Conservation (phyloP, 805 yeast species). For the Wickerhamiella azymoides region DNA sequence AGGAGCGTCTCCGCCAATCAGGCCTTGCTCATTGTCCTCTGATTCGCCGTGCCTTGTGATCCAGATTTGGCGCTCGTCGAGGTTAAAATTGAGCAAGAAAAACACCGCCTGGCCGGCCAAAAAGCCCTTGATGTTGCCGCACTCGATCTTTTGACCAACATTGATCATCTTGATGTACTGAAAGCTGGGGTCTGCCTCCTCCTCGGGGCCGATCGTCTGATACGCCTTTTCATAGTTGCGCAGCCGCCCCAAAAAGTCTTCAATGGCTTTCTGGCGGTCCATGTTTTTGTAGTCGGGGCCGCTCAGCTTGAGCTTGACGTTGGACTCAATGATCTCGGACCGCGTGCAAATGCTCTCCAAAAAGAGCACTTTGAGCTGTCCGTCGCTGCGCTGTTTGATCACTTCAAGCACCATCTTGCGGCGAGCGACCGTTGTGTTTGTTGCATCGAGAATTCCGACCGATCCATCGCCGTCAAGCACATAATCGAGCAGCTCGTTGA, state of each 20-base stretch:
- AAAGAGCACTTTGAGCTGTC: constrained; percentile 56
- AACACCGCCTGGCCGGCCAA: constrained; percentile 87
- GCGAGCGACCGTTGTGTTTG: constrained; percentile 67
- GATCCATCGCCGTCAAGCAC: constrained; percentile 70
- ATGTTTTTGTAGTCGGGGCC: constrained; percentile 88
- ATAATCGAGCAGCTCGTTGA: constrained; percentile 71
- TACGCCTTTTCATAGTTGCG: constrained; percentile 78
- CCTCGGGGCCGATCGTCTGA: constrained; percentile 75
- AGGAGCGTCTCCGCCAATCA: constrained; percentile 82
- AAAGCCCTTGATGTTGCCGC: constrained; percentile 78
- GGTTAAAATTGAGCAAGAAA: constrained; percentile 75
- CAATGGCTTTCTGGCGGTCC: constrained; percentile 67
- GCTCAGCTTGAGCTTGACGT: constrained; percentile 67
- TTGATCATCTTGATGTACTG: constrained; percentile 93
- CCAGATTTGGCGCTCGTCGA: constrained; percentile 84
- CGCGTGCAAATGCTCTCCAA: constrained; percentile 83
- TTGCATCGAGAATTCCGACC: constrained; percentile 90
- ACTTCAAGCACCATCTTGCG: constrained; percentile 44
- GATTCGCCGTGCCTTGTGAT: constrained; percentile 92
- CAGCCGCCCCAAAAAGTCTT: constrained; percentile 70
- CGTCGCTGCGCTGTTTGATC: constrained; percentile 27
- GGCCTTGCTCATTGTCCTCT: constrained; percentile 67
- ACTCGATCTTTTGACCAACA: constrained; percentile 87
- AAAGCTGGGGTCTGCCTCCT: constrained; percentile 44
- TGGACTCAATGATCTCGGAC: constrained; percentile 61